phyloP scores from a whole-genome alignment of 1,139 yeast genomes.

The Sugiyamaella castrensis region DNA sequence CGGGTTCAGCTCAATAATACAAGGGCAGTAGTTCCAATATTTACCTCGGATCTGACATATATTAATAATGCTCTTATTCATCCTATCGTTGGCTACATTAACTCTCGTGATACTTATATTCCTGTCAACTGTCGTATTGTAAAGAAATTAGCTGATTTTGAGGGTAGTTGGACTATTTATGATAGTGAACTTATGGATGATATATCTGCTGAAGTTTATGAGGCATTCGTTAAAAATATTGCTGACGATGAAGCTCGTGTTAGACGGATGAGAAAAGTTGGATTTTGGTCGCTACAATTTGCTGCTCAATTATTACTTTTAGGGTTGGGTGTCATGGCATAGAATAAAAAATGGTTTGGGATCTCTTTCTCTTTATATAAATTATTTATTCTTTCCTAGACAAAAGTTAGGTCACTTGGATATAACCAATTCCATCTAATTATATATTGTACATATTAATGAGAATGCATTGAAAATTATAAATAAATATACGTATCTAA shows the following conservation, averaged over 20 bases:
- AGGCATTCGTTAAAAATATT: slow-evolving; percentile 83
- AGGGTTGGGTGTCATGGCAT: slow-evolving; percentile 66
- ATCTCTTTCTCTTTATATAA: neutral
- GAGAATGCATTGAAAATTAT: no score
- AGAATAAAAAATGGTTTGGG: slow-evolving; percentile 5
- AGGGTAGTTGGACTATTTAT: slow-evolving; percentile 95
- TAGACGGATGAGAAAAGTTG: slow-evolving; percentile 73
- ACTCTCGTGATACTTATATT: slow-evolving; percentile 82
- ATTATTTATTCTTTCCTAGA: slow-evolving; percentile 1
- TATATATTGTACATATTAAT: neutral
- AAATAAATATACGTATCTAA: no score
- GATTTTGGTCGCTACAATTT: slow-evolving; percentile 90
- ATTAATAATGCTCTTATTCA: slow-evolving; percentile 87
- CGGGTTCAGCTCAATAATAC: slow-evolving; percentile 78
- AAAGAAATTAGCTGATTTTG: slow-evolving; percentile 75
- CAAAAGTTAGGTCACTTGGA: neutral
- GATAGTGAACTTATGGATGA: slow-evolving; percentile 92
- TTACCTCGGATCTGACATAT: slow-evolving; percentile 78
- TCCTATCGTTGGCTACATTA: slow-evolving; percentile 94
- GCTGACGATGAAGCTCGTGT: slow-evolving; percentile 79
- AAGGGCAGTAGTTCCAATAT: slow-evolving; percentile 83
- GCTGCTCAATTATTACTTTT: slow-evolving; percentile 75
- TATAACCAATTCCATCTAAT: neutral
- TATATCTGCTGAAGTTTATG: slow-evolving; percentile 82
- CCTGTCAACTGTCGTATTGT: slow-evolving; percentile 85